Percentiles rank a stretch among this genome's conserved stretches.
These are phyloP conservation scores for Curvularia hawaiiensis DNA, from an alignment of 2,329 filamentous ascomycete species.

Conservation along the genomic window DNA sequence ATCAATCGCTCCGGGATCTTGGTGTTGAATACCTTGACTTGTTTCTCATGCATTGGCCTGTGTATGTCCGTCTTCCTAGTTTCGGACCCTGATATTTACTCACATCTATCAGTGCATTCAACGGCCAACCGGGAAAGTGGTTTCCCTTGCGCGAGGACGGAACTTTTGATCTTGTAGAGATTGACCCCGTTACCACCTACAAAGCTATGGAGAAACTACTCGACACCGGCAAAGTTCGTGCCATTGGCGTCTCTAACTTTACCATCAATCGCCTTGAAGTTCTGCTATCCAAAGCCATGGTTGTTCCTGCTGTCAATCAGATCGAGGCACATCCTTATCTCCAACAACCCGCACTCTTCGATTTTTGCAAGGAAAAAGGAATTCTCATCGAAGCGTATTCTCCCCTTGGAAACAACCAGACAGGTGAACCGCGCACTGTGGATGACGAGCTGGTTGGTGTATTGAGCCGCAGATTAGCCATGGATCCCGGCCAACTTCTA, in stretches of 20 bases:
- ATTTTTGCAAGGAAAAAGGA: conserved; percentile 70
- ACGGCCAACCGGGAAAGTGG: conserved; percentile 42
- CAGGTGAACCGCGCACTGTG: conserved; percentile 62
- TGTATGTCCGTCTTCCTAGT: conserved; percentile 15
- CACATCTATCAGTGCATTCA: conserved; percentile 10
- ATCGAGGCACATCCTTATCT: conserved; percentile 71
- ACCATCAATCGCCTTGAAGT: conserved; percentile 76
- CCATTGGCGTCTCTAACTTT: conserved; percentile 86
- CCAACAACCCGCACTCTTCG: conserved; percentile 56
- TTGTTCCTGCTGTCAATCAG: conserved; percentile 75
- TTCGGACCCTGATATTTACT: too few relatives aligned
- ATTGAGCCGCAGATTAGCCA: conserved; percentile 55
- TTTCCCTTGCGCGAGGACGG: conserved; percentile 52
- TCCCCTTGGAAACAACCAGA: conserved; percentile 67
- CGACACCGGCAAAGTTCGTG: conserved; percentile 70
- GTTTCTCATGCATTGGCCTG: conserved; percentile 70
- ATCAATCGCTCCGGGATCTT: conserved; percentile 64
- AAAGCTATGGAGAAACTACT: conserved; percentile 71
- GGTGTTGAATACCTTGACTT: conserved; percentile 69
- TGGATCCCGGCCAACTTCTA: conserved; percentile 74
- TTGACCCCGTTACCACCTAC: conserved; percentile 81
- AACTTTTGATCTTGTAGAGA: conserved; percentile 73
- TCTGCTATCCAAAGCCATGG: conserved; percentile 64
- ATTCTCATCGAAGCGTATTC: conserved; percentile 77
- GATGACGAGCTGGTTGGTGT: conserved; percentile 42